Conservation (phyloP, 1,139 yeast species). For the Geotrichum histeridarum region DNA sequence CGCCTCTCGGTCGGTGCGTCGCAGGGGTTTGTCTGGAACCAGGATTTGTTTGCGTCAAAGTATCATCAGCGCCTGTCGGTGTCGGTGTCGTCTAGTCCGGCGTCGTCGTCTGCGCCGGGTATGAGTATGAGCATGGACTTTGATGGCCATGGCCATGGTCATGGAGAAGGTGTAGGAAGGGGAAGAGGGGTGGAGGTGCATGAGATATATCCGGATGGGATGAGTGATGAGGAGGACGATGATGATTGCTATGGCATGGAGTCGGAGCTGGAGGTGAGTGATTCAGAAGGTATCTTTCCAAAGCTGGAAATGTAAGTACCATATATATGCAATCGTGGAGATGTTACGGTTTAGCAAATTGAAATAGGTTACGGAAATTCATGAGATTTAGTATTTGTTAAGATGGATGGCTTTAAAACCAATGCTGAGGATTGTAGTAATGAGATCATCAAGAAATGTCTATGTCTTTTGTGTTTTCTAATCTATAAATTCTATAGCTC, state of each 20-base stretch:
- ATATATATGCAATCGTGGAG: too few relatives aligned
- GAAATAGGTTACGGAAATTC: too few relatives aligned
- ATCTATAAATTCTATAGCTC: neutral
- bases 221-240: neutral
- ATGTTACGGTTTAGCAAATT: too few relatives aligned
- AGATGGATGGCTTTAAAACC: too few relatives aligned
- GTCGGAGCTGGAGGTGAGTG: neutral
- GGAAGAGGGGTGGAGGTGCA: slow-evolving; percentile 7
- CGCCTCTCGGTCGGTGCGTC: slow-evolving; percentile 14
- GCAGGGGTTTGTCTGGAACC: slow-evolving; percentile 19
- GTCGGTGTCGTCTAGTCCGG: neutral
- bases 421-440: too few relatives aligned
- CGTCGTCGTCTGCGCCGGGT: neutral
- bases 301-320: slow-evolving; percentile 4
- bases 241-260: too few relatives aligned
- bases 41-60: slow-evolving; percentile 15
- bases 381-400: too few relatives aligned
- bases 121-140: neutral
- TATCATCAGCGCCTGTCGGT: slow-evolving; percentile 9
- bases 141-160: too few relatives aligned
- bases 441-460: too few relatives aligned
- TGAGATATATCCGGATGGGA: slow-evolving; percentile 6
- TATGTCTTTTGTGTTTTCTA: neutral
- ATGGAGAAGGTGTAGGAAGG: too few relatives aligned
- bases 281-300: neutral